Percentiles rank a stretch among this genome's conserved stretches.
phyloP scores from a whole-genome alignment of 148 eudicot genomes.

The Chenopodium quinoa region DNA sequence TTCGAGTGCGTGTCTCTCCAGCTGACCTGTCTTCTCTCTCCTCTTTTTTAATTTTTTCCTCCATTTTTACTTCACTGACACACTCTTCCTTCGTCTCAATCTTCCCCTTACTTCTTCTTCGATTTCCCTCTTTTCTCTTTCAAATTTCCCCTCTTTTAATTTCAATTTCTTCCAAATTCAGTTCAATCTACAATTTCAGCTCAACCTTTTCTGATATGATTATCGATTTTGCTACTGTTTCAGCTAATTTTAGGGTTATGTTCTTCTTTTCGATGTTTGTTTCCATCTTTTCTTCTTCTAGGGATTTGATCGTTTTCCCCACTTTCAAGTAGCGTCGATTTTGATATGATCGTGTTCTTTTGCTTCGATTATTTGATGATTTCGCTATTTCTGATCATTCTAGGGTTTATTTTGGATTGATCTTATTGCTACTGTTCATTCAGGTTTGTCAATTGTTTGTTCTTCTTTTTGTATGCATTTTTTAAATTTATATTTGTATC shows the following conservation, averaged over 20 bases:
- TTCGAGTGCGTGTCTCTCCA: neutral
- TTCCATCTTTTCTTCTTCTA: neutral
- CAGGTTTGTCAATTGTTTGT: slow-evolving; percentile 17
- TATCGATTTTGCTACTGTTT: neutral
- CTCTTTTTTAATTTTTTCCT: too few relatives aligned
- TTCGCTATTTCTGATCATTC: slow-evolving; percentile 10
- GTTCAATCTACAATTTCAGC: neutral
- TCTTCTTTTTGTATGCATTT: neutral
- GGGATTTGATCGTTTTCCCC: slow-evolving; percentile 9
- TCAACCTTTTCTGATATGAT: neutral
- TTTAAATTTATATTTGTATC: neutral
- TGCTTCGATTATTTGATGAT: neutral
- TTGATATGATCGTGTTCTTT: neutral
- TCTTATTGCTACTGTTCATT: slow-evolving; percentile 18
- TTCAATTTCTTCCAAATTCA: neutral
- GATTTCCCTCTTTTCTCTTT: neutral
- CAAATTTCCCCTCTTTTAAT: neutral
- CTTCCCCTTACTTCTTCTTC: neutral
- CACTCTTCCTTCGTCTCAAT: neutral
- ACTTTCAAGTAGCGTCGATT: neutral
- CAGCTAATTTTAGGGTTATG: neutral
- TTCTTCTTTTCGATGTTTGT: too few relatives aligned
- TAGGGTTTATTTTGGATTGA: slow-evolving; percentile 19
- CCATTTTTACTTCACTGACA: slow-evolving; percentile 5
- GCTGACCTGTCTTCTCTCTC: slow-evolving; percentile 3